Evolutionary conservation across 768 basidiomycete genomes (phyloP), one percentile per base, ranked within the genome.

Genomic region (Filobasidium wieringae): DNA sequence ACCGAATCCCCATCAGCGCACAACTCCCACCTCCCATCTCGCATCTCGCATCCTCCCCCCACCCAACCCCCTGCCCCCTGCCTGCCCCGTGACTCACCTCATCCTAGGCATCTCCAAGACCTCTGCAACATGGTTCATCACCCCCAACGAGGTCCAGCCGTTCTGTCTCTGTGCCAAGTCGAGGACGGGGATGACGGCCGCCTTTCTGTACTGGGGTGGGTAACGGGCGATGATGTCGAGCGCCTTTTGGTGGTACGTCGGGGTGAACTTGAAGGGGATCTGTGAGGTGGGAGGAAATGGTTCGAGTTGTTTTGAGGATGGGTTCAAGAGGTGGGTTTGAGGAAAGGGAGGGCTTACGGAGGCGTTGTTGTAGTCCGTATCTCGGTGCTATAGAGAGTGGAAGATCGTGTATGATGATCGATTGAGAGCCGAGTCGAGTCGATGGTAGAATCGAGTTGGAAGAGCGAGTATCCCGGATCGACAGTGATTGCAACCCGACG

Each of bases 171-270:
- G 95, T 1, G 85, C 92, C 41, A 99, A 81, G 75, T 97, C 92
- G 58, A 99, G 84, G 31, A 99, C 80, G 47, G 95, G 95, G 71
- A 99, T 96, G 66, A 89, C 85, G 29, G 95, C 95, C 17, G 91
- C 93, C 75, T 99, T 99, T 81, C 90, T 95, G 81, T 97, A 99
- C 69, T 96, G 92, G 53, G 88, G 81, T 22, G 93, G 93, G 78
- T 99, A 99, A 65, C 83, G 84, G 39, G 87, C 79, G 73, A 97
- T 88, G 76, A 97, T 87, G 72, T 88, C 85, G 61, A 91, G 67
- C 0, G 90, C 91, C 33, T 81, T 81, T 78, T 87, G 87, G 76
- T 84, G 67, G 78, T 93, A 96, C 69, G 84, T 85, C 0, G 80
- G 68, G 58, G 79, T 78, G 76, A 93, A 92, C 65, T 86, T 81